Evolutionary conservation across 2,329 filamentous ascomycete genomes (phyloP), one percentile per base, ranked within the genome.

Genomic region (Tolypocladium guangdongense): DNA sequence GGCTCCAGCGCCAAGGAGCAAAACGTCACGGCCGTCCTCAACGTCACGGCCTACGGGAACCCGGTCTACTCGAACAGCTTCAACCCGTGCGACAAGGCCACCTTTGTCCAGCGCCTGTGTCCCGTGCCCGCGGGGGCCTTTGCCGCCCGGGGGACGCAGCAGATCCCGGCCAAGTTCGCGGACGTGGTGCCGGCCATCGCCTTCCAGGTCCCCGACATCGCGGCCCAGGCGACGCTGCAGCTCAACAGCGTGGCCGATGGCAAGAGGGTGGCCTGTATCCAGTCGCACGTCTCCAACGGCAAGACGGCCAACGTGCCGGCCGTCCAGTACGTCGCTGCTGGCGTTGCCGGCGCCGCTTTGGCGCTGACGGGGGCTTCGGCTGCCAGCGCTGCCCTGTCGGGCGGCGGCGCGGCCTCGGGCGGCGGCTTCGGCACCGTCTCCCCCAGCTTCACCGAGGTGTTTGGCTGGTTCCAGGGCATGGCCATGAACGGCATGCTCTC

Each of bases 401-500:
- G 56, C 3, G 77, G 78, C 30, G 74, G 81, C 47, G 78, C 78
- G 48, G 74, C 74, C 37, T 69, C 70, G 20, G 72, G 71, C 47
- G 76, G 74, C 20, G 87, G 84, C 16, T 76, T 77, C 14, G 77
- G 82, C 2, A 78, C 86, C 12, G 75, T 85, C 41, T 93, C 89
- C 61, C 93, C 93, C 30, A 88, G 86, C 52, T 96, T 97, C 66
- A 78, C 78, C 46, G 89, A 96, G 64, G 84, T 95, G 49, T 80
- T 96, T 60, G 84, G 86, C 57, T 95, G 88, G 82, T 96, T 97
- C 69, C 91, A 97, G 71, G 86, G 87, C 50, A 87, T 97, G 77
- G 90, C 93, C 32, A 87, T 93, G 75, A 96, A 93, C 69, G 91
- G 93, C 59, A 97, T 97, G 93, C 78, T 96, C 67, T 95, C 88